Base-by-base conservation (phyloP, 129 eudicot species). In the Solidago caesia region DNA sequence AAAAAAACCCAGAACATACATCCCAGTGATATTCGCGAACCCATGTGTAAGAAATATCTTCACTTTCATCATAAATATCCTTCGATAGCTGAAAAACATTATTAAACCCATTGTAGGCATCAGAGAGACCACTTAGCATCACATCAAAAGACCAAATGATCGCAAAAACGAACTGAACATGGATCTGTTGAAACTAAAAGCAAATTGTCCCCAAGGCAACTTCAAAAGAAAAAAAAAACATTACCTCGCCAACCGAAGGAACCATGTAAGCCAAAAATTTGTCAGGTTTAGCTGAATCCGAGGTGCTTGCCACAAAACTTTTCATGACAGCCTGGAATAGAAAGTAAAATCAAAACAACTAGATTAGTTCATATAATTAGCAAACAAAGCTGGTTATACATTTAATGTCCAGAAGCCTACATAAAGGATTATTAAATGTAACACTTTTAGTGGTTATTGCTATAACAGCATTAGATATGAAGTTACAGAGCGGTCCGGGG, bases 1-100 rank as follows among this genome's bases (percentile, higher is more conserved):
- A 75, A 2, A 45, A 26, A 45, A 26, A 27, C 7, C 52, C 2
- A 63, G 44, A 44, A 82, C 98, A 61, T 93, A 93, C 98, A 78
- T 93, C 98, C 89, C 89, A 93, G 56, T 88, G 92, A 78, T 90
- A 93, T 70, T 93, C 98, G 15, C 98, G 98, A 75, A 93, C 87
- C 98, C 97, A 93, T 8, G 97, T 81, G 75, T 72, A 93, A 41
- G 98, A 83, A 41, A 88, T 60, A 78, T 93, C 98, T 84, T 93
- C 98, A 73, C 74, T 76, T 68, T 93, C 98, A 82, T 90, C 98
- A 75, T 81, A 87, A 14, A 90, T 86, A 73, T 90, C 97, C 89
- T 93, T 90, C 33, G 89, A 83, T 16, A 90, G 81, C 98, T 93
- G 97, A 41, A 73, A 75, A 74, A 65, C 57, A 77, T 64, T 51